Percentiles rank a stretch among this genome's conserved stretches.
Conservation (phyloP, 164 flowering plant genomes). For the Akebia trifoliata region DNA sequence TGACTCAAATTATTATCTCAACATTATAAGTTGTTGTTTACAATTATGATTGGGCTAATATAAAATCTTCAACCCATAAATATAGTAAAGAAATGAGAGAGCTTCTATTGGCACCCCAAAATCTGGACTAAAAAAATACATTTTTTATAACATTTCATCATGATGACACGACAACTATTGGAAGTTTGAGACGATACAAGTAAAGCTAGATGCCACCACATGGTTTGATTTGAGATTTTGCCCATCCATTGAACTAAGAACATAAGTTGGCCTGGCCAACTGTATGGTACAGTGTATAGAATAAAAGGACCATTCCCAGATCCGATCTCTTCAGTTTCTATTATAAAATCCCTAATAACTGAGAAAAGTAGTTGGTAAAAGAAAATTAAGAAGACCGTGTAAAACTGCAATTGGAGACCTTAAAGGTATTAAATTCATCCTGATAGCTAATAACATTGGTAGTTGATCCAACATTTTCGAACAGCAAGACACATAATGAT, state of each 20-base stretch:
- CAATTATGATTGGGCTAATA: too few relatives aligned
- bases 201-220: conserved; percentile 1
- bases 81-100: too few relatives aligned
- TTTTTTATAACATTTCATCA: too few relatives aligned
- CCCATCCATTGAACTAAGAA: conserved; percentile 4
- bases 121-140: too few relatives aligned
- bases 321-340: background rate
- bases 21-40: too few relatives aligned
- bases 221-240: background rate
- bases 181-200: background rate
- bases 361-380: background rate
- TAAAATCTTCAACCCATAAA: too few relatives aligned
- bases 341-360: background rate
- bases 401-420: background rate
- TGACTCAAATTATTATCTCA: too few relatives aligned
- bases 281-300: background rate
- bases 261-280: background rate
- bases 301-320: background rate
- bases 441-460: background rate
- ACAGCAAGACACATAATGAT: background rate
- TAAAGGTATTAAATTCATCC: background rate
- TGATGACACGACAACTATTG: too few relatives aligned
- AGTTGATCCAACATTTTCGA: background rate
- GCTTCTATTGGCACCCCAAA: background rate
- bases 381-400: background rate